Conservation (phyloP, 139 green algal genomes). For the Yamagishiella unicocca region DNA sequence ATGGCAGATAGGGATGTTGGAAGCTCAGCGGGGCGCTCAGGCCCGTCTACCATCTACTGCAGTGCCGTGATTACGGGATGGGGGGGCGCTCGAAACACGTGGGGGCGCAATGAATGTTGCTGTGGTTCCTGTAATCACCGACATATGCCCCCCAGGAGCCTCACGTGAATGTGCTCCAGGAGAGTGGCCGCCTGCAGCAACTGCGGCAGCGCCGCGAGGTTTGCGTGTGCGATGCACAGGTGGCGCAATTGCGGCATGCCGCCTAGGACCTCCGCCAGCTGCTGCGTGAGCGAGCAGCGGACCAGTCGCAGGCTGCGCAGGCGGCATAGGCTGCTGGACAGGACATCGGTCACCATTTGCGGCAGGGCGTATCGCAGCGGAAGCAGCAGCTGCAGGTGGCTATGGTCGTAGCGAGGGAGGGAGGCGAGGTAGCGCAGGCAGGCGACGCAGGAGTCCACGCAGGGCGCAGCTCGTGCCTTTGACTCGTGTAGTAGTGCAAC, state of each 20-base stretch:
- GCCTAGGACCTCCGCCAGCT: conserved; percentile 4
- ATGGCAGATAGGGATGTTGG: no score
- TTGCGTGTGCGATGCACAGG: conserved; percentile 12
- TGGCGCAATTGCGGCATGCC: neutral
- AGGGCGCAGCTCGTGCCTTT: neutral
- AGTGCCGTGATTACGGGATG: no score
- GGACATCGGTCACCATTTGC: neutral
- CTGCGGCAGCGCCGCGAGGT: conserved; percentile 18
- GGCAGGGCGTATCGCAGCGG: conserved; percentile 3
- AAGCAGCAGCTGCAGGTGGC: conserved; percentile 20
- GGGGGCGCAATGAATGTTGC: no score
- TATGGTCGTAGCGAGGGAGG: neutral
- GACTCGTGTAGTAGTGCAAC: neutral
- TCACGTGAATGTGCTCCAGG: conserved; percentile 35
- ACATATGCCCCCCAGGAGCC: no score
- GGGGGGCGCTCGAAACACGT: no score
- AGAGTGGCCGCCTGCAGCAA: neutral
- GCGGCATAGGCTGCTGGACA: neutral
- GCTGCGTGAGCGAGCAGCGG: neutral
- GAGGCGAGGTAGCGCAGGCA: neutral
- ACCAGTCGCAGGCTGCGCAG: conserved; percentile 14
- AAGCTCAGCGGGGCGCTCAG: no score
- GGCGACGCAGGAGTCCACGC: neutral
- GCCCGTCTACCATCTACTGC: no score
- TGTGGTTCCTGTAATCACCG: no score